Percentiles rank a stretch among this genome's conserved stretches.
Evolutionary conservation across 2,329 filamentous ascomycete species (phyloP).

Genomic region (Metarhizium robertsii): DNA sequence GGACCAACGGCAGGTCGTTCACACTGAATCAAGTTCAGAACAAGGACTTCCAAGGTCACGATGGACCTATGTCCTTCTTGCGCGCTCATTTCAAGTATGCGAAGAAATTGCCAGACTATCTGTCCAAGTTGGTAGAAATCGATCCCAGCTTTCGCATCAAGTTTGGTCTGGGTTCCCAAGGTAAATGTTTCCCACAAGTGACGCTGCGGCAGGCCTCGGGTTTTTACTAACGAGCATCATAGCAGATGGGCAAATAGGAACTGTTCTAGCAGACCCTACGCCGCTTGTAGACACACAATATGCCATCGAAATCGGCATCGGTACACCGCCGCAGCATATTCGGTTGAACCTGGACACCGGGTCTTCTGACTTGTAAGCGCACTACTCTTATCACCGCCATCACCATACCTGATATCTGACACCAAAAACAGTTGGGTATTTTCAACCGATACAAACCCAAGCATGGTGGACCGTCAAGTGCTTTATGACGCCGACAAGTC

Average conservation of each 20-base stretch:
- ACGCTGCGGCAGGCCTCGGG: background rate
- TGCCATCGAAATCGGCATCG: conserved; percentile 53
- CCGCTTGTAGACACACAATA: conserved; percentile 44
- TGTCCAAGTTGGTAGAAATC: conserved; percentile 15
- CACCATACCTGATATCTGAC: background rate
- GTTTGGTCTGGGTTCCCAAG: conserved; percentile 8
- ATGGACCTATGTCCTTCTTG: conserved; percentile 19
- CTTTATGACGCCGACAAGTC: conserved; percentile 45
- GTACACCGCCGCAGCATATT: conserved; percentile 44
- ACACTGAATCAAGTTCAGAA: conserved; percentile 25
- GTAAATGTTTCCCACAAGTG: background rate
- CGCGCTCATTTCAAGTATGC: conserved; percentile 29
- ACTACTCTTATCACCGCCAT: background rate
- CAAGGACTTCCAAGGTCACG: conserved; percentile 20
- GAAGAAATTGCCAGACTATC: conserved; percentile 16
- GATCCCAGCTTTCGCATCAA: conserved; percentile 16
- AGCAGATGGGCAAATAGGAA: conserved; percentile 13
- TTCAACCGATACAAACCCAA: conserved; percentile 43
- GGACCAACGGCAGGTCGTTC: conserved; percentile 11
- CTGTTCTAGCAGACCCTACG: conserved; percentile 17
- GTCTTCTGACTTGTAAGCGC: conserved; percentile 37
- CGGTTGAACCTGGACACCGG: conserved; percentile 62
- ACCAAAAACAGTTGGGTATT: conserved; percentile 52
- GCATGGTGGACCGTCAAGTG: conserved; percentile 39
- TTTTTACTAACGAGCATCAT: background rate